Evolutionary conservation across 306 rosid genomes (phyloP).

Genomic region (Prunus mume): DNA sequence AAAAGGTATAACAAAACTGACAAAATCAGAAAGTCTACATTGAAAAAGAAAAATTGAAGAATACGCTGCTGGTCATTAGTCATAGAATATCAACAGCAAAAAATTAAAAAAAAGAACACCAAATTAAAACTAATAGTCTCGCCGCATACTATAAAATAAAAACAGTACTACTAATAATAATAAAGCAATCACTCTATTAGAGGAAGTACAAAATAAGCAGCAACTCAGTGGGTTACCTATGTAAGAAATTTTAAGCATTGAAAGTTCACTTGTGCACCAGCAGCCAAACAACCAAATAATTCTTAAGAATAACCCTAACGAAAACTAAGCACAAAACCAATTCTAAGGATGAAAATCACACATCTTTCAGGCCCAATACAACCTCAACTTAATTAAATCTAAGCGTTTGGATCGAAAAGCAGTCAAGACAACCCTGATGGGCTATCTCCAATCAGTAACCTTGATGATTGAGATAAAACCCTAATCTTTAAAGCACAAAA

Average conservation of each 20-base stretch:
- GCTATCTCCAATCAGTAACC: constrained; percentile 7
- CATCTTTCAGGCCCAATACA: neutral
- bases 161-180: neutral
- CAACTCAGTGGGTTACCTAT: neutral
- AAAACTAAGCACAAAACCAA: neutral
- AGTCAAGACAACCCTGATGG: constrained; percentile 15
- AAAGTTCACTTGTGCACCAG: neutral
- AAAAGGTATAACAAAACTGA: neutral
- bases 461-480: constrained; percentile 4
- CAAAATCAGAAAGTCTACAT: neutral
- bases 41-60: neutral
- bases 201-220: neutral
- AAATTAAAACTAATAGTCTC: neutral
- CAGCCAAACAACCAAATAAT: neutral
- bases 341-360: neutral
- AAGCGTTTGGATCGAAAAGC: neutral
- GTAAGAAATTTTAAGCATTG: neutral
- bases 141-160: neutral
- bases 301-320: too few relatives aligned
- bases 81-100: neutral
- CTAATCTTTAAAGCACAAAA: neutral
- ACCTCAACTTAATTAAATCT: neutral
- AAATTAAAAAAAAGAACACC: neutral
- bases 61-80: neutral
- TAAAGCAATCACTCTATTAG: neutral